A percentile compares a stretch with the other conserved stretches of the same genome.
phyloP scores from a whole-genome alignment of 805 yeast genomes.

The Starmerella sirachaensis region DNA sequence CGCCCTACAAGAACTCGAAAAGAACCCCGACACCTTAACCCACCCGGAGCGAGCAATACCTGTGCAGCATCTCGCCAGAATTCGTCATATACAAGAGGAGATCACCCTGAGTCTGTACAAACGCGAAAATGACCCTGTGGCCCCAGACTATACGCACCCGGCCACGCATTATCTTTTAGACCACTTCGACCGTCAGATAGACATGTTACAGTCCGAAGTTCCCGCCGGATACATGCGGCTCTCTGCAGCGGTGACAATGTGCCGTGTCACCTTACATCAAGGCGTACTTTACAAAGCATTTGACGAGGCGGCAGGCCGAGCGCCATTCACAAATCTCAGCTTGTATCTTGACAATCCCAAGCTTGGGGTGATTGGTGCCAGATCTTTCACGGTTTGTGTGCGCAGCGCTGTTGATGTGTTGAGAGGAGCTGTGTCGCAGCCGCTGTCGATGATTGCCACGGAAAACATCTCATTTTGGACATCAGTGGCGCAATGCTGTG shows the following conservation, averaged over 20 bases:
- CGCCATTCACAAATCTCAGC: constrained; percentile 30
- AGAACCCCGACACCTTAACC: not conserved
- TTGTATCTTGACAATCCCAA: constrained; percentile 21
- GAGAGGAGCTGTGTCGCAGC: constrained; percentile 16
- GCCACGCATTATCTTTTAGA: constrained; percentile 33
- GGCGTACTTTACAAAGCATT: constrained; percentile 23
- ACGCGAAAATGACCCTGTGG: constrained; percentile 34
- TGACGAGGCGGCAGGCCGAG: constrained; percentile 23
- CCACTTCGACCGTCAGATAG: constrained; percentile 42
- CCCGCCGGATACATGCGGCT: not conserved
- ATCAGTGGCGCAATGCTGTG: constrained; percentile 24
- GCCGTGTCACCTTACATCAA: constrained; percentile 38
- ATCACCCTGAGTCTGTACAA: constrained; percentile 30
- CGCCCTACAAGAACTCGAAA: constrained; percentile 39
- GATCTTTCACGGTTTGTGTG: constrained; percentile 24
- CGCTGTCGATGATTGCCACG: constrained; percentile 38
- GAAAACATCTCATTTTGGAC: constrained; percentile 35
- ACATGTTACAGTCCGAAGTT: constrained; percentile 28
- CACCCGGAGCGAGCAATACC: constrained; percentile 1
- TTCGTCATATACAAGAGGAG: constrained; percentile 45
- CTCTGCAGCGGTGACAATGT: constrained; percentile 36
- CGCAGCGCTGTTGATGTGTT: constrained; percentile 20
- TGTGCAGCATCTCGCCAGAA: constrained; percentile 36
- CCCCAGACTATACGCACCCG: constrained; percentile 29
- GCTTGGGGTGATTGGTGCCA: constrained; percentile 22